These are phyloP conservation scores for Monocercomonoides exilis DNA, from an alignment of 78 protist genomes.

Conservation along the genomic window DNA sequence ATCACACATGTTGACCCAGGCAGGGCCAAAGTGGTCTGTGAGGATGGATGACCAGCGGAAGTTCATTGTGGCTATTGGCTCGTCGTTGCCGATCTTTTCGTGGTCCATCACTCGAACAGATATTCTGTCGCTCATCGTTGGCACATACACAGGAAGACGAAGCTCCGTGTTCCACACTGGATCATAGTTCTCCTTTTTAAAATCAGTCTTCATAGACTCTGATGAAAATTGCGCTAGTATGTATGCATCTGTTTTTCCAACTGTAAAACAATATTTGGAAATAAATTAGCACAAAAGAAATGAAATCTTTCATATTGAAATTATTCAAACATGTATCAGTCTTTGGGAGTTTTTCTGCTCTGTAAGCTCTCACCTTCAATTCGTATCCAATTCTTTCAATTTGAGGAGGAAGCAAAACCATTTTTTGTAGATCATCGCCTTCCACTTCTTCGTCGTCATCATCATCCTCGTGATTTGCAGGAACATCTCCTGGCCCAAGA, in stretches of 20 bases:
- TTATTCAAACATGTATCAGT: no score
- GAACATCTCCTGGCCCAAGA: slow-evolving; percentile 34
- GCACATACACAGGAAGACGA: slow-evolving; percentile 15
- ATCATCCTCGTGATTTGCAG: slow-evolving; percentile 32
- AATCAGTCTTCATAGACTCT: background rate
- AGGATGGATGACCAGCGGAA: background rate
- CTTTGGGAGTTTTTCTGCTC: slow-evolving; percentile 20
- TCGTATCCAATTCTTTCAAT: background rate
- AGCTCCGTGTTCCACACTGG: slow-evolving; percentile 37
- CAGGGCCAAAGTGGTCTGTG: background rate
- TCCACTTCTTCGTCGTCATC: slow-evolving; percentile 23
- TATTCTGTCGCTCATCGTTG: slow-evolving; percentile 15
- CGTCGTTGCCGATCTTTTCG: background rate
- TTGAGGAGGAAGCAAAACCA: slow-evolving; percentile 22
- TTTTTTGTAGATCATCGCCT: background rate
- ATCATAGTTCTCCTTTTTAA: background rate
- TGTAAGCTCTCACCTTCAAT: background rate
- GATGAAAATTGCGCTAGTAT: background rate
- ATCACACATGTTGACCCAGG: background rate
- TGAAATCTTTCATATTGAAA: no score
- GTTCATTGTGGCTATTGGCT: background rate
- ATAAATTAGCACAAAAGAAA: background rate
- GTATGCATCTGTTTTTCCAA: slow-evolving; percentile 31
- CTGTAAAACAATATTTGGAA: background rate
- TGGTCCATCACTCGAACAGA: background rate